Base-by-base conservation (phyloP, 257 asterid species). In the Fraxinus cuspidata region DNA sequence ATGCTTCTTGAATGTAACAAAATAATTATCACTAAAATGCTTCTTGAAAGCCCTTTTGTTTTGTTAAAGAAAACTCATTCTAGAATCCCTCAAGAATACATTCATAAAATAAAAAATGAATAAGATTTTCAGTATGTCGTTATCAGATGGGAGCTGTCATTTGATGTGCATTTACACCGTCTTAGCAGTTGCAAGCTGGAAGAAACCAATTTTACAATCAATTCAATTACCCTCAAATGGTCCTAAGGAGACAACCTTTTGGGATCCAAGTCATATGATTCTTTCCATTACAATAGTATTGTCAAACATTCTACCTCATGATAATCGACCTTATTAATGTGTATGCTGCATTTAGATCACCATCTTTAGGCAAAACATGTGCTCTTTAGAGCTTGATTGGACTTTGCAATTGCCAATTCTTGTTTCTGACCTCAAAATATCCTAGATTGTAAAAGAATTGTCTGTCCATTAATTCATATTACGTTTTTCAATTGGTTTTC, bases 191-290 rank as follows among this genome's bases (percentile, higher is more conserved):
- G 72, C 81, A 78, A 75, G 21, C 12, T 70, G 53, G 81, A 66
- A 67, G 78, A 64, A 37, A 21, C 65, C 66, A 78, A 74, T 42
- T 47, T 9, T 71, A 38, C 78, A 83, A 75, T 82, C 5, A 79
- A 71, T 78, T 79, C 78, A 79, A n/a, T 58, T 37, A 78, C 73
- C 74, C 68, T 63, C 78, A 74, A 78, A 70, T 40, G 70, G 79
- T 76, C 47, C 28, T 9, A 73, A 38, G 63, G 28, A 63, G 64
- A 65, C 67, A 65, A 35, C 49, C 37, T 64, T 64, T 19, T 76
- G 72, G 68, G 72, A 56, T 18, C 23, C 18, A 71, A 80, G 81
- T 78, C 83, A 84, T 74, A 74, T 58, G 72, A 77, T 70, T 66
- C 56, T 12, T 27, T 34, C 53, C 74, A 58, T 56, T 25, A 9